Evolutionary conservation across 257 asterid genomes (phyloP).

Genomic region (Scutellaria barbata): DNA sequence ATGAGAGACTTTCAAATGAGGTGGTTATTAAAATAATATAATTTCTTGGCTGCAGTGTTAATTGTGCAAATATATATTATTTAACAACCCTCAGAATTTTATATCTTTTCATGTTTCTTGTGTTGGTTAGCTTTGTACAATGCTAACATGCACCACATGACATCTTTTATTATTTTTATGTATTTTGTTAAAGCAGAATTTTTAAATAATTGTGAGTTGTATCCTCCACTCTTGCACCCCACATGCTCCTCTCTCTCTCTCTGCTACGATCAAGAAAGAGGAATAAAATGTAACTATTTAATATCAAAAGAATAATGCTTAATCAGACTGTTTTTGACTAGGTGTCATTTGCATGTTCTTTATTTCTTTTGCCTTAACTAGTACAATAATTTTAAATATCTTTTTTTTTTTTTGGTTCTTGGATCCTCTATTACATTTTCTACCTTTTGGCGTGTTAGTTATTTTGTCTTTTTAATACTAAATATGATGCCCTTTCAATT

Average conservation of each 20-base stretch:
- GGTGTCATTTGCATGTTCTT: constrained; percentile 36
- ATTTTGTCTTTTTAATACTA: constrained; percentile 14
- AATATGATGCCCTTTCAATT: constrained; percentile 21
- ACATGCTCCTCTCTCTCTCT: constrained; percentile 25
- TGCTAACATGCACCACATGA: constrained; percentile 55
- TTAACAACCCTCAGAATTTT: constrained; percentile 13
- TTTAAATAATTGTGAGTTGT: constrained; percentile 21
- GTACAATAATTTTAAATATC: constrained; percentile 27
- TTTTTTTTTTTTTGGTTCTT: no score
- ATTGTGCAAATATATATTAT: constrained; percentile 12
- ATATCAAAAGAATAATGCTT: constrained; percentile 29
- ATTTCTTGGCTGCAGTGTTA: constrained; percentile 4
- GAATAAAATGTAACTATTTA: constrained; percentile 15
- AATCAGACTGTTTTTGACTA: constrained; percentile 40
- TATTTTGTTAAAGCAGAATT: constrained; percentile 12
- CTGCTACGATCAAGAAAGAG: constrained; percentile 17
- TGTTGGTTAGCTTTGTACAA: constrained; percentile 39
- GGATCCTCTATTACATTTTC: no score
- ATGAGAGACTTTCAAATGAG: constrained; percentile 35
- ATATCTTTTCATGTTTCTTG: constrained; percentile 38
- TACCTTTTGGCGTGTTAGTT: no score
- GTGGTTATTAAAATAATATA: constrained; percentile 22
- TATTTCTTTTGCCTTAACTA: constrained; percentile 34
- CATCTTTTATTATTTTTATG: constrained; percentile 37
- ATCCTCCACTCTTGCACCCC: constrained; percentile 34